These are phyloP conservation scores for Apodospora peruviana DNA, from an alignment of 495 filamentous ascomycete genomes.

Conservation along the genomic window DNA sequence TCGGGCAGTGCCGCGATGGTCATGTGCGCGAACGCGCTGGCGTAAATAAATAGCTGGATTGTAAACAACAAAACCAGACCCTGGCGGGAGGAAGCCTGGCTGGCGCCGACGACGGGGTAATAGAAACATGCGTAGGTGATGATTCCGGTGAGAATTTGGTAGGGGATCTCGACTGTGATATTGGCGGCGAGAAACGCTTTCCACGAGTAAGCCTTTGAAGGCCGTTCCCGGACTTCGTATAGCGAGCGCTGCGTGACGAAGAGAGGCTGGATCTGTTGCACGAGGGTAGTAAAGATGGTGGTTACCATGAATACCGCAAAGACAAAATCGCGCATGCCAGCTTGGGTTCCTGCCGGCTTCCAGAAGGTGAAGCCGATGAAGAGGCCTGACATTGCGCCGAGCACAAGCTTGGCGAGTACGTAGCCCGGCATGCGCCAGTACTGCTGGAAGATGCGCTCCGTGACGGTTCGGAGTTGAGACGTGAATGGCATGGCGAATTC, in stretches of 20 bases:
- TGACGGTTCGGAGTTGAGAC: constrained; percentile 40
- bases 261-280: constrained; percentile 65
- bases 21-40: constrained; percentile 61
- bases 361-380: constrained; percentile 79
- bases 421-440: constrained; percentile 76
- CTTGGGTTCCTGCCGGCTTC: constrained; percentile 49
- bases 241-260: constrained; percentile 61
- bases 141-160: constrained; percentile 55
- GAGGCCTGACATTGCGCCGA: constrained; percentile 37
- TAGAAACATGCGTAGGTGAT: constrained; percentile 60
- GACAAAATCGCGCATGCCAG: constrained; percentile 59
- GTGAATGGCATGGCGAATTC: constrained; percentile 28
- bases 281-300: constrained; percentile 56
- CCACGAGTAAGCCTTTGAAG: constrained; percentile 69
- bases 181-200: constrained; percentile 61
- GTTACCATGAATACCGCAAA: constrained; percentile 72
- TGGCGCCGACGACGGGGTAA: constrained; percentile 49
- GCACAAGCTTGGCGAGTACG: constrained; percentile 53
- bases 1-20: constrained; percentile 57
- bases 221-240: constrained; percentile 65
- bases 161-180: constrained; percentile 70
- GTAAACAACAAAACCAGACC: constrained; percentile 56
- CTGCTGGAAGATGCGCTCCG: constrained; percentile 60
- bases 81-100: constrained; percentile 46
- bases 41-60: constrained; percentile 52